A percentile compares a stretch with the other conserved stretches of the same genome.
Evolutionary conservation across 1,139 yeast genomes (phyloP).

Genomic region (Diutina neorugosa): DNA sequence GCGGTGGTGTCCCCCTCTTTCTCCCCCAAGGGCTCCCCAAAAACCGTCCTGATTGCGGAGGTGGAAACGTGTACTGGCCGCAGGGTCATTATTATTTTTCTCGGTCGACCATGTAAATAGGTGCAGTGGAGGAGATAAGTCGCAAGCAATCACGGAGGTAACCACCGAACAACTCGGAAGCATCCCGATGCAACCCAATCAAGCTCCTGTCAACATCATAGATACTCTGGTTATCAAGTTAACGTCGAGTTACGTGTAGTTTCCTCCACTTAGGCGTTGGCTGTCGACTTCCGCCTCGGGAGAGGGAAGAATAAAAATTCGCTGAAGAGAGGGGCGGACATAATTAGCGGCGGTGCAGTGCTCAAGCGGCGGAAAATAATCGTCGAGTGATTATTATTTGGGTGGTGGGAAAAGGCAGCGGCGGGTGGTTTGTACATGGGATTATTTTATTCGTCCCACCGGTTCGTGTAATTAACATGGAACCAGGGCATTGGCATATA

Average conservation of each 20-base stretch:
- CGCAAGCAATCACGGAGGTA: neutral
- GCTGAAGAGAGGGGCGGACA: neutral
- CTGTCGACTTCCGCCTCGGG: neutral
- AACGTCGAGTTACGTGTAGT: too few species aligned
- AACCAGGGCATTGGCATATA: neutral
- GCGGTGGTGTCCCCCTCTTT: too few species aligned
- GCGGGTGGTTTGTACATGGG: neutral
- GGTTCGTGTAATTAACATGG: neutral
- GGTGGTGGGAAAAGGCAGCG: neutral
- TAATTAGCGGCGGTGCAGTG: too few species aligned
- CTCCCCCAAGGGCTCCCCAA: neutral
- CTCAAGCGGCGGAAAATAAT: neutral
- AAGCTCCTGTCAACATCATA: too few species aligned
- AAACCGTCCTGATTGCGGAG: neutral
- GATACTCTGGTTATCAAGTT: too few species aligned
- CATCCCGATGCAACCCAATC: too few species aligned
- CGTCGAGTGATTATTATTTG: neutral
- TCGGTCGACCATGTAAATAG: neutral
- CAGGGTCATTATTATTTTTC: neutral
- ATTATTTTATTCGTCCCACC: neutral
- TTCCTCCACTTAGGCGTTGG: neutral
- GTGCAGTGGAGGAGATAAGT: neutral
- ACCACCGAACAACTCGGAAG: too few species aligned
- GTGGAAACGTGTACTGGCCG: neutral
- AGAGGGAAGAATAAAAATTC: neutral